phyloP scores from a whole-genome alignment of 1,284 basidiomycete species.

The Cutaneotrichosporon sp. region DNA sequence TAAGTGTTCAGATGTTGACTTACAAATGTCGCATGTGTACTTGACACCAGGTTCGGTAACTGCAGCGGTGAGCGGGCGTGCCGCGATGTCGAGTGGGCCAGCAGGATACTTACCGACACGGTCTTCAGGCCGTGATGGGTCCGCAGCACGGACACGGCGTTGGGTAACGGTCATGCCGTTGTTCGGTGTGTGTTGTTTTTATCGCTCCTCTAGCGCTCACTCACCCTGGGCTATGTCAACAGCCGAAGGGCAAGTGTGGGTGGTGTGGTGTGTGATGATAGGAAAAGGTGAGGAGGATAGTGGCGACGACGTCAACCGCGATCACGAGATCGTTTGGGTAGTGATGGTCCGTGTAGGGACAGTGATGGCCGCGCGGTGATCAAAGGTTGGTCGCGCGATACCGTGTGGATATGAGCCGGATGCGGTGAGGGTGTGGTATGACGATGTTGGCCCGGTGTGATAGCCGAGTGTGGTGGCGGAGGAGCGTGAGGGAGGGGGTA shows the following conservation, averaged over 20 bases:
- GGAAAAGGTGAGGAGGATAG: neutral
- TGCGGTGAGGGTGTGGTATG: no score
- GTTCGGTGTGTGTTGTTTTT: neutral
- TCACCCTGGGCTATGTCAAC: neutral
- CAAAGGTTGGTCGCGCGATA: no score
- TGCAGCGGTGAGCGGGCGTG: constrained; percentile 7
- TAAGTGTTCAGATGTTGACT: neutral
- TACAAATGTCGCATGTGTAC: constrained; percentile 49
- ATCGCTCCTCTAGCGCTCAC: neutral
- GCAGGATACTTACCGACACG: constrained; percentile 24
- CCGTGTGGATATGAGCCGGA: neutral
- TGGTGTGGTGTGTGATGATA: neutral
- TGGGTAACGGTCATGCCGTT: constrained; percentile 47
- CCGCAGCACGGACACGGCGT: constrained; percentile 33
- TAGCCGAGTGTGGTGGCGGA: neutral
- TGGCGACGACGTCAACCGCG: neutral
- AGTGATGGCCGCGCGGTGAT: no score
- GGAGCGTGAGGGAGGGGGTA: neutral
- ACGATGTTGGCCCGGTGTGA: neutral
- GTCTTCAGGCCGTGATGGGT: constrained; percentile 36
- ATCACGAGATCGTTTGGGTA: no score
- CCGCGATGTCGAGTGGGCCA: no score
- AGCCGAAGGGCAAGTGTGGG: neutral
- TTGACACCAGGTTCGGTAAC: constrained; percentile 45
- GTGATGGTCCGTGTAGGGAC: neutral